Evolutionary conservation across 345 rosid species (phyloP).

Genomic region (Reutealis trisperma): DNA sequence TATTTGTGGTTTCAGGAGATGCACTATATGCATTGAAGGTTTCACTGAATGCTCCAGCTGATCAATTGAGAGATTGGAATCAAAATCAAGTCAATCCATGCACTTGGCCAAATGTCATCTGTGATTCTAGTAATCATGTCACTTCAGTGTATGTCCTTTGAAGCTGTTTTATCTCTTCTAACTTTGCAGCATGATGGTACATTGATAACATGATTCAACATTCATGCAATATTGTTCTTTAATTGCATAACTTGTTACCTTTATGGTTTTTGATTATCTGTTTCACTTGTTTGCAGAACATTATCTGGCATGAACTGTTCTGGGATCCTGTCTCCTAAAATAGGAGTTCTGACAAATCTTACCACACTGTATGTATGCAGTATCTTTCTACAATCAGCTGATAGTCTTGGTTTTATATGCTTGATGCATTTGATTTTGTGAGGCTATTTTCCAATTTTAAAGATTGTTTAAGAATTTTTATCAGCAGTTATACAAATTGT

Average conservation of each 20-base stretch:
- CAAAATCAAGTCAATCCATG: slow-evolving; percentile 84
- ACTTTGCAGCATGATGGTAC: neutral
- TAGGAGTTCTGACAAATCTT: slow-evolving; percentile 65
- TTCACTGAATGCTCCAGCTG: slow-evolving; percentile 49
- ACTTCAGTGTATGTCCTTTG: slow-evolving; percentile 66
- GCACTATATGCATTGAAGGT: slow-evolving; percentile 57
- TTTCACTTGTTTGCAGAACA: slow-evolving; percentile 51
- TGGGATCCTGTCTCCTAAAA: slow-evolving; percentile 68
- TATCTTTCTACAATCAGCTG: slow-evolving; percentile 7
- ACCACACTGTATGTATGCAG: slow-evolving; percentile 64
- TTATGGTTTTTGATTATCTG: slow-evolving; percentile 16
- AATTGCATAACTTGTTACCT: slow-evolving; percentile 7
- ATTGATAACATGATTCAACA: slow-evolving; percentile 9
- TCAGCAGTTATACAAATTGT: neutral
- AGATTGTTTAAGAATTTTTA: neutral
- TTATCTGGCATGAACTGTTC: slow-evolving; percentile 78
- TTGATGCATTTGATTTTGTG: slow-evolving; percentile 9
- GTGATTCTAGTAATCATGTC: slow-evolving; percentile 55
- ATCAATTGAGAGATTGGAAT: slow-evolving; percentile 77
- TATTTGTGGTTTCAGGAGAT: slow-evolving; percentile 57
- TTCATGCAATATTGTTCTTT: slow-evolving; percentile 9
- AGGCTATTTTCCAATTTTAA: neutral
- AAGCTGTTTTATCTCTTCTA: slow-evolving; percentile 4
- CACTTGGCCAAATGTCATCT: slow-evolving; percentile 83
- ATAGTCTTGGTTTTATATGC: neutral